Conservation (phyloP, 2,329 filamentous ascomycete species). For the Diaporthe sp. region DNA sequence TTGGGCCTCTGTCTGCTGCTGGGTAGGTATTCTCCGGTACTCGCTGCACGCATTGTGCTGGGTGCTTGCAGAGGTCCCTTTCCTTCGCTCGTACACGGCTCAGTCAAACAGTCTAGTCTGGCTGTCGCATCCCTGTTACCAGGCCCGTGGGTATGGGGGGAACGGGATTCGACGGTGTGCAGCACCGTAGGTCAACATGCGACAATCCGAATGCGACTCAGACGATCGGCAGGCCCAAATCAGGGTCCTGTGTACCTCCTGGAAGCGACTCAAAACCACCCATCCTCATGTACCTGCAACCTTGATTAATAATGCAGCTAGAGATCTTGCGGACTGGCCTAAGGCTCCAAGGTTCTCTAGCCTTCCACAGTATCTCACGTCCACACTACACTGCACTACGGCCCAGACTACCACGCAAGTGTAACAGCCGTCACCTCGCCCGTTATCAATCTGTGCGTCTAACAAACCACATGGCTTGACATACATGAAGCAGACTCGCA, state of each 20-base stretch:
- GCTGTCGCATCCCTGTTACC: constrained; percentile 18
- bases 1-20: neutral
- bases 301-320: constrained; percentile 30
- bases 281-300: neutral
- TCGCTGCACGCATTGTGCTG: neutral
- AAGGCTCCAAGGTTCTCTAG: constrained; percentile 16
- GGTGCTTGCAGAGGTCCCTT: neutral
- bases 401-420: neutral
- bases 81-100: neutral
- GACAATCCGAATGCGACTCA: constrained; percentile 24
- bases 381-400: neutral
- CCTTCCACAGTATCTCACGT: constrained; percentile 12
- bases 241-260: neutral
- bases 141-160: constrained; percentile 18
- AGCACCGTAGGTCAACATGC: constrained; percentile 3
- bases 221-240: neutral
- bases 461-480: constrained; percentile 5
- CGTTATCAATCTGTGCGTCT: constrained; percentile 13
- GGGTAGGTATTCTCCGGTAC: neutral
- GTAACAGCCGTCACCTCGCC: neutral
- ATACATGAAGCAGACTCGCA: constrained; percentile 3
- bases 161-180: constrained; percentile 14
- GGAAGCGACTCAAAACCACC: neutral
- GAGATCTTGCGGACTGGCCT: neutral
- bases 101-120: neutral